phyloP scores from a whole-genome alignment of 768 basidiomycete genomes.

The Hericium erinaceus region DNA sequence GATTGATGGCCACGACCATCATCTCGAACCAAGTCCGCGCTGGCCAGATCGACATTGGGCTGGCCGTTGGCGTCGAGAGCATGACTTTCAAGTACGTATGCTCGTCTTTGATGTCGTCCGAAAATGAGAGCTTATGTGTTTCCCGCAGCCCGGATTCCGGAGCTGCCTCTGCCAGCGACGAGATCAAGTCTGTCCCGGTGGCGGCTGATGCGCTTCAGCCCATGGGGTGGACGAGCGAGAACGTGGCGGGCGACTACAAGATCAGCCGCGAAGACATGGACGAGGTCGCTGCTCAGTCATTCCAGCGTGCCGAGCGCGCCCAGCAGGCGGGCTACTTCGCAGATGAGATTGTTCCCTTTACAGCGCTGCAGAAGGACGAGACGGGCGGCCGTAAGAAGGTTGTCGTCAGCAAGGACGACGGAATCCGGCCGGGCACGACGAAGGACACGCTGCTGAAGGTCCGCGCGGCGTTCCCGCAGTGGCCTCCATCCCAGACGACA shows the following conservation, averaged over 20 bases:
- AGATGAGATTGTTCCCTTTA: constrained; percentile 70
- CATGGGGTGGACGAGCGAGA: constrained; percentile 90
- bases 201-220: constrained; percentile 57
- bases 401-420: constrained; percentile 64
- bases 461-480: constrained; percentile 73
- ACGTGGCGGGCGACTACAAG: constrained; percentile 66
- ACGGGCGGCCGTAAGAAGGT: constrained; percentile 26
- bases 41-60: constrained; percentile 74
- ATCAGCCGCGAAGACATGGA: constrained; percentile 73
- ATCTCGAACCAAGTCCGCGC: constrained; percentile 68
- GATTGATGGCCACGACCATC: constrained; percentile 74
- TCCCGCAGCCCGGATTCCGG: constrained; percentile 52
- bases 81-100: constrained; percentile 65
- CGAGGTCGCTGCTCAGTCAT: constrained; percentile 62
- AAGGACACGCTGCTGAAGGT: constrained; percentile 55
- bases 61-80: constrained; percentile 79
- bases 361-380: constrained; percentile 36
- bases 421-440: constrained; percentile 69
- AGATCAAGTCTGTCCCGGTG: constrained; percentile 43
- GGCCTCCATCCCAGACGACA: constrained; percentile 65
- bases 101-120: constrained; percentile 13
- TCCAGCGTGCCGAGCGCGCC: constrained; percentile 70
- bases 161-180: constrained; percentile 50
- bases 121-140: constrained; percentile 12
- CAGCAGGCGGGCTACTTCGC: constrained; percentile 56